These are phyloP conservation scores for Ustilago trichophora DNA, from an alignment of 1,284 basidiomycete genomes.

Conservation along the genomic window DNA sequence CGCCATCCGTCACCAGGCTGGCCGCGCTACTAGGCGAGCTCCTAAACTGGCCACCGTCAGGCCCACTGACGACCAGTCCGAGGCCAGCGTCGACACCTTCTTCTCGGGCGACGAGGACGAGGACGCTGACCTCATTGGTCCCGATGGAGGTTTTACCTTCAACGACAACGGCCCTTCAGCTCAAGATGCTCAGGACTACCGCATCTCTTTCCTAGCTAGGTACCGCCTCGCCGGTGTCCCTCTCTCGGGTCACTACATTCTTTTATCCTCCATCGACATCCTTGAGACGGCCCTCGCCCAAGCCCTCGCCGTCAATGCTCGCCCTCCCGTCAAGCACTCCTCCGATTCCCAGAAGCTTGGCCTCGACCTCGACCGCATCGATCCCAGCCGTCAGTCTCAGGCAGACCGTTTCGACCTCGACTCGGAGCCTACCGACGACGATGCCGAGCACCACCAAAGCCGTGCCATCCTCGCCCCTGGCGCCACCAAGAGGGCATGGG, in stretches of 20 bases:
- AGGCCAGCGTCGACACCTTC: conserved; percentile 68
- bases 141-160: conserved; percentile 50
- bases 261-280: conserved; percentile 83
- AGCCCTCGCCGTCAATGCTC: conserved; percentile 71
- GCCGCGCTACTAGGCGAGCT: conserved; percentile 45
- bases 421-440: conserved; percentile 9
- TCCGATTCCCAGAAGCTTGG: conserved; percentile 43
- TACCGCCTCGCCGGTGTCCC: conserved; percentile 80
- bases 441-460: conserved; percentile 14
- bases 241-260: conserved; percentile 84
- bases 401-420: conserved; percentile 53
- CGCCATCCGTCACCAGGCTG: conserved; percentile 67
- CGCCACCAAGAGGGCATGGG: conserved; percentile 76
- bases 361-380: conserved; percentile 44
- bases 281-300: conserved; percentile 85
- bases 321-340: conserved; percentile 44
- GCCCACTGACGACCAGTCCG: conserved; percentile 45
- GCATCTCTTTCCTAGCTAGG: conserved; percentile 75
- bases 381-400: conserved; percentile 41
- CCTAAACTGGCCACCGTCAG: conserved; percentile 50
- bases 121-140: conserved; percentile 40
- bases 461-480: conserved; percentile 22
- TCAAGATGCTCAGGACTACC: conserved; percentile 47
- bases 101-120: conserved; percentile 56
- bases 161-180: conserved; percentile 13